Base-by-base conservation (phyloP, 2,329 filamentous ascomycete genomes). In the Colletotrichum tamarilloi region DNA sequence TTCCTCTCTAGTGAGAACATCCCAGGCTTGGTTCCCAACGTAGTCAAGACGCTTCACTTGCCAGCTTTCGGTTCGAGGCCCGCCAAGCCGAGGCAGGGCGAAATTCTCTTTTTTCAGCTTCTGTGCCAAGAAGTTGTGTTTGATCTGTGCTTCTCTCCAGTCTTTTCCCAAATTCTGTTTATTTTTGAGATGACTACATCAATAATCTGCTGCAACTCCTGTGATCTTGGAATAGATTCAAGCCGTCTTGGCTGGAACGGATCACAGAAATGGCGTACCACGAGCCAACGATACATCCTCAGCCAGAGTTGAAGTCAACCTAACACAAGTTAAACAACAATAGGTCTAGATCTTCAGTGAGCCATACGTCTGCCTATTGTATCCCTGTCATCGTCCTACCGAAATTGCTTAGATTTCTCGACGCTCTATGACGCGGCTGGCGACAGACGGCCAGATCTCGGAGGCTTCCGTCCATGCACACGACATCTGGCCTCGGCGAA, bases 111-210 rank as follows among this genome's bases (percentile, higher is more conserved):
- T 24, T 12, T n/a, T 42, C 70, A 53, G 67, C 60, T 57, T 14
- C 56, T 3, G 19, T 30, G 71, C 67, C 71, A 73, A 70, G 67
- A 66, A 11, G 11, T 26, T 7, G 24, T 14, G 60, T 70, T 71
- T 62, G 26, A 66, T 62, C 42, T 26, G 53, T 64, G 69, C 59
- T 46, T 49, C 8, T 11, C 26, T 19, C 35, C 16, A 32, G n/a
- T 58, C 46, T 35, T 9, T 53, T 62, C 4, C 52, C 26, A 8
- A 9, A 6, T 9, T 49, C 12, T 3, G 35, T 42, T 67, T 26
- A 14, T 46, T 35, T 14, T 32, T 46, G 9, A 49, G 32, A 7
- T n/a, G 7, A 19, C 8, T 26, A 6, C 2, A 14, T 5, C 1
- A 49, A 19, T 16, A 24, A 35, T 32, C 12, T 7, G 32, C 7